A percentile compares a stretch with the other conserved stretches of the same genome.
phyloP scores from a whole-genome alignment of 441 rosid species.

The Capsella rubella region DNA sequence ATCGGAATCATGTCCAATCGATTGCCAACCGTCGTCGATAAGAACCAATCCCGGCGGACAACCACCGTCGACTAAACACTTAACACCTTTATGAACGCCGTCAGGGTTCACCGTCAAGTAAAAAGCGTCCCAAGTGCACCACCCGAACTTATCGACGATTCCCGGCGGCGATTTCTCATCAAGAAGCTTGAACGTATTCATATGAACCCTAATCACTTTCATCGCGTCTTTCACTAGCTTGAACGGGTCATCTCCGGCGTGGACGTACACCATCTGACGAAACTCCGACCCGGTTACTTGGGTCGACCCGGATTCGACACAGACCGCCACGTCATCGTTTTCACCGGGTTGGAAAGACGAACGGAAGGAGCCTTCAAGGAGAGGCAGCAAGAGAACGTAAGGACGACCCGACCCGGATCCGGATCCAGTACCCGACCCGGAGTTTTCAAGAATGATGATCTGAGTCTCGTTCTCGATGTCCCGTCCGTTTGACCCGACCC shows the following conservation, averaged over 20 bases:
- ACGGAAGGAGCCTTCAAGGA: constrained; percentile 76
- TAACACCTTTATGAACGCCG: constrained; percentile 77
- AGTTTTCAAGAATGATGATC: constrained; percentile 57
- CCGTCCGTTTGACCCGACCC: constrained; percentile 79
- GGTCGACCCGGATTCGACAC: constrained; percentile 84
- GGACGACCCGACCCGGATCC: constrained; percentile 61
- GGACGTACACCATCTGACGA: constrained; percentile 61
- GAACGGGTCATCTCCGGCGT: constrained; percentile 75
- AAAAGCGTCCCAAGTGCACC: constrained; percentile 99
- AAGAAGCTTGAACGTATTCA: constrained; percentile 72
- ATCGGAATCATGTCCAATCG: constrained; percentile 74
- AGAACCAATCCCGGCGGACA: constrained; percentile 92
- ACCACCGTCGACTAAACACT: constrained; percentile 78
- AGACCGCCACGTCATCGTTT: constrained; percentile 68
- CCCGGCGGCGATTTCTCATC: constrained; percentile 87
- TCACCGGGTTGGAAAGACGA: constrained; percentile 69
- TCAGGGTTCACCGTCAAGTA: constrained; percentile 80
- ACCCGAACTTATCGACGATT: constrained; percentile 88
- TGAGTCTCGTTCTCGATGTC: constrained; percentile 87
- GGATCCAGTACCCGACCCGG: constrained; percentile 45
- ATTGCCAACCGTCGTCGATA: constrained; percentile 97
- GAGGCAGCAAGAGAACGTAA: constrained; percentile 72
- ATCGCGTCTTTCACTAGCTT: constrained; percentile 74
- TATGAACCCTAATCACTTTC: constrained; percentile 62
- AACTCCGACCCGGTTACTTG: constrained; percentile 59